Base-by-base conservation (phyloP, 2,329 filamentous ascomycete genomes). In the Fusarium sacchari region DNA sequence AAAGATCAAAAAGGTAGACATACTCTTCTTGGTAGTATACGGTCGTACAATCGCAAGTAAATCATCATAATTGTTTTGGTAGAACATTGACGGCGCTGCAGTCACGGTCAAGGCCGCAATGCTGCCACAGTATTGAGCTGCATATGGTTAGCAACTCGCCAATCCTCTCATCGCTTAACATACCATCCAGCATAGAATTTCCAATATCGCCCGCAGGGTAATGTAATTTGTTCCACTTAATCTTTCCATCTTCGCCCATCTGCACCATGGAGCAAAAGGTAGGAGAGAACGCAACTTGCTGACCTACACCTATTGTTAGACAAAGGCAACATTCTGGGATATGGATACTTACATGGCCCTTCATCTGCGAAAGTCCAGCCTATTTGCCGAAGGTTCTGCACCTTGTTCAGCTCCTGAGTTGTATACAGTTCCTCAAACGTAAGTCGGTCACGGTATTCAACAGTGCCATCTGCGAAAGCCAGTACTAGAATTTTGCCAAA, bases 401-500 rank as follows among this genome's bases (percentile, higher is more conserved):
- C 89, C 50, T 86, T 90, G 47, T 90, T 88, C 13, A 89, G 82
- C 75, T 93, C 92, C 34, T 88, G 86, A 63, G 92, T 88, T 10
- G 88, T 87, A 71, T 89, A 91, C 2, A 95, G 84, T 60, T 91
- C 87, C 9, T 90, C 86, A 88, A 97, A 92, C 0, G 90, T 93
- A 53, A 88, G 86, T 17, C 94, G 89, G 78, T 97, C 93, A 63
- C 94, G 90, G 81, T 96, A 94, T 75, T 96, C 92, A 7, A 97
- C 86, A 1, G 91, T 92, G 17, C 95, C 94, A 79, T 97, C 95
- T 69, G 93, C 93, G 76, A 94, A 94, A 32, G 88, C 88, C 66
- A 97, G 86, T 36, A 92, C 91, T 6, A 97, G 72, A 5, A 93
- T 86, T 66, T 90, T 94, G 55, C 93, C 92, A 67, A 92, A 90